These are phyloP conservation scores for Alternaria rosae DNA, from an alignment of 2,329 filamentous ascomycete species.

Conservation along the genomic window DNA sequence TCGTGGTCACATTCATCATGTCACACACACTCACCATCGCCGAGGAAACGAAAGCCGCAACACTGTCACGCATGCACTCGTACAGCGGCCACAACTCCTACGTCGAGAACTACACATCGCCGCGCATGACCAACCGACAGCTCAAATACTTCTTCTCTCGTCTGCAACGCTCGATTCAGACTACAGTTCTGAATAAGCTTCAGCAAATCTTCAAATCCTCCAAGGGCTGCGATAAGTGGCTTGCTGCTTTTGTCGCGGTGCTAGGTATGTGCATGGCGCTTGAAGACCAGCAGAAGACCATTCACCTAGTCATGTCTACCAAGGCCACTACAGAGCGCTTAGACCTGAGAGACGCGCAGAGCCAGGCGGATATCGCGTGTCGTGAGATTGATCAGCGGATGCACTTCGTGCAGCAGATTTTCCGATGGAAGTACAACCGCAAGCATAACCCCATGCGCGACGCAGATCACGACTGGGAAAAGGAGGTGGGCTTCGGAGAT, in stretches of 20 bases:
- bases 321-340: slow-evolving; percentile 42
- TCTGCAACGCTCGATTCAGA: slow-evolving; percentile 53
- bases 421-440: slow-evolving; percentile 58
- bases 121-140: slow-evolving; percentile 58
- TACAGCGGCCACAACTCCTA: slow-evolving; percentile 41
- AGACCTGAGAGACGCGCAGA: slow-evolving; percentile 37
- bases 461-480: slow-evolving; percentile 49
- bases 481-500: slow-evolving; percentile 47
- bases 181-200: slow-evolving; percentile 55
- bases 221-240: slow-evolving; percentile 56
- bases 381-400: slow-evolving; percentile 55
- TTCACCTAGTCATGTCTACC: slow-evolving; percentile 55
- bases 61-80: slow-evolving; percentile 51
- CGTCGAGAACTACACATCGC: slow-evolving; percentile 46
- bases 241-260: slow-evolving; percentile 55
- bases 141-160: slow-evolving; percentile 59
- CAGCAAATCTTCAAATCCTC: slow-evolving; percentile 56
- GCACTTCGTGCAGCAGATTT: slow-evolving; percentile 55
- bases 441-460: slow-evolving; percentile 51
- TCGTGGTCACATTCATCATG: slow-evolving; percentile 59
- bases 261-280: slow-evolving; percentile 58
- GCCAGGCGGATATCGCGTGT: slow-evolving; percentile 51
- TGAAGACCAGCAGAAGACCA: slow-evolving; percentile 57
- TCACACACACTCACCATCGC: slow-evolving; percentile 56
- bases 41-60: slow-evolving; percentile 47